A percentile compares a stretch with the other conserved stretches of the same genome.
Conservation (phyloP, 306 rosid species). For the Chamaecrista fasciculata region DNA sequence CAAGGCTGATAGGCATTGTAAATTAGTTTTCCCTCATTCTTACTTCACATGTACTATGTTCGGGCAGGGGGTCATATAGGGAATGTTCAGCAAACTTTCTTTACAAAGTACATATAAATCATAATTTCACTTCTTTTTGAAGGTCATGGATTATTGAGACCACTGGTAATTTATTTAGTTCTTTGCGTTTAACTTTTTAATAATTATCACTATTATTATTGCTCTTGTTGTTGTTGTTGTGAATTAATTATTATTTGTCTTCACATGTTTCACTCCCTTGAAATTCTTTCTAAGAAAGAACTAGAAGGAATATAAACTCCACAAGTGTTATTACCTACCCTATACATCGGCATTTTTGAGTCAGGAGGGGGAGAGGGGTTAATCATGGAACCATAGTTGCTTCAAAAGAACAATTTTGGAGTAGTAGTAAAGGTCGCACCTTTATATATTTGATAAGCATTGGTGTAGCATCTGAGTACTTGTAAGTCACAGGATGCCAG, state of each 20-base stretch:
- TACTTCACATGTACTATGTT: not conserved
- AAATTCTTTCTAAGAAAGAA: not conserved
- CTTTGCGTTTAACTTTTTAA: not conserved
- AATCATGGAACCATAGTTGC: conserved; percentile 17
- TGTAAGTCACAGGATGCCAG: conserved; percentile 97
- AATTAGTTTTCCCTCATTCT: not conserved
- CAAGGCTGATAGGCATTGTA: not conserved
- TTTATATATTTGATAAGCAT: conserved; percentile 72
- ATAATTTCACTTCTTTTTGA: not conserved
- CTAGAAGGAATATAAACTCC: not conserved
- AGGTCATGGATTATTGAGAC: not conserved
- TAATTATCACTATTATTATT: too few relatives aligned
- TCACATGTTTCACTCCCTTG: not conserved
- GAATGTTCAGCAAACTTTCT: not conserved
- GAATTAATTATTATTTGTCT: too few relatives aligned
- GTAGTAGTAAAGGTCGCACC: conserved; percentile 43
- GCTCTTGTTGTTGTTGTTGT: too few relatives aligned
- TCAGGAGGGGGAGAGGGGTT: not conserved
- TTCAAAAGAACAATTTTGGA: conserved; percentile 17
- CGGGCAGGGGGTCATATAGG: not conserved
- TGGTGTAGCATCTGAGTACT: conserved; percentile 88
- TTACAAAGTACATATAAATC: not conserved
- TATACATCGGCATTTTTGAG: not conserved
- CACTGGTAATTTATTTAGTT: not conserved
- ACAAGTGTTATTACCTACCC: not conserved